Conservation (phyloP, 805 yeast species). For the Candida stauntonica region DNA sequence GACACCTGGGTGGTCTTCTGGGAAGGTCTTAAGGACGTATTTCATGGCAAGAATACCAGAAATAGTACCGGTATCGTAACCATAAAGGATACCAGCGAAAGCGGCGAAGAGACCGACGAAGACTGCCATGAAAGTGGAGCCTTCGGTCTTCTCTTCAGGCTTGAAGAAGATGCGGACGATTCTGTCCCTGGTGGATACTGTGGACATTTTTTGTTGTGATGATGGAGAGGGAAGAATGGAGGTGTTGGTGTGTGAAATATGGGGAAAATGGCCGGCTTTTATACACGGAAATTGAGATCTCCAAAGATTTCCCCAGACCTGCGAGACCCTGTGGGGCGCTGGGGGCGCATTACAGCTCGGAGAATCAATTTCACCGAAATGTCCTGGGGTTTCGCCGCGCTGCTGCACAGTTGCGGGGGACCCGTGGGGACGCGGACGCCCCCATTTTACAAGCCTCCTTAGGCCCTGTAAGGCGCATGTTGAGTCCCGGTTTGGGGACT, state of each 20-base stretch:
- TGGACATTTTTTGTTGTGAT: background rate
- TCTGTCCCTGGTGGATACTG: background rate
- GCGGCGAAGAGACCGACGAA: conserved; percentile 59
- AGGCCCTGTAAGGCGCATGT: background rate
- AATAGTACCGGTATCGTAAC: conserved; percentile 66
- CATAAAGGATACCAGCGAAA: conserved; percentile 61
- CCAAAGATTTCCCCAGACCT: background rate
- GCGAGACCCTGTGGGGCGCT: no score
- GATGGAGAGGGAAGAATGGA: background rate
- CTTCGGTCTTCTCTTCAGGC: conserved; percentile 44
- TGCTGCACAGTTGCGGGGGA: background rate
- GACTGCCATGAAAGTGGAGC: conserved; percentile 44
- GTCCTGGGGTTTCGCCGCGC: background rate
- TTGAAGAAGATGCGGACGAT: conserved; percentile 33
- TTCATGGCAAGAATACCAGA: conserved; percentile 64
- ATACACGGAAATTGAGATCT: no score
- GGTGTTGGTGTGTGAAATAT: no score
- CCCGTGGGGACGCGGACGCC: background rate
- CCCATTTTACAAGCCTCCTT: background rate
- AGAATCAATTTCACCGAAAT: background rate
- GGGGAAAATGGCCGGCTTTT: no score
- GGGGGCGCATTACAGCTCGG: no score
- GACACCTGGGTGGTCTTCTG: conserved; percentile 29
- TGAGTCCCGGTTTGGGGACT: background rate
- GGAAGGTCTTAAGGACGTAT: conserved; percentile 41